Evolutionary conservation across 805 yeast species (phyloP).

Genomic region (Metschnikowia picachoensis): DNA sequence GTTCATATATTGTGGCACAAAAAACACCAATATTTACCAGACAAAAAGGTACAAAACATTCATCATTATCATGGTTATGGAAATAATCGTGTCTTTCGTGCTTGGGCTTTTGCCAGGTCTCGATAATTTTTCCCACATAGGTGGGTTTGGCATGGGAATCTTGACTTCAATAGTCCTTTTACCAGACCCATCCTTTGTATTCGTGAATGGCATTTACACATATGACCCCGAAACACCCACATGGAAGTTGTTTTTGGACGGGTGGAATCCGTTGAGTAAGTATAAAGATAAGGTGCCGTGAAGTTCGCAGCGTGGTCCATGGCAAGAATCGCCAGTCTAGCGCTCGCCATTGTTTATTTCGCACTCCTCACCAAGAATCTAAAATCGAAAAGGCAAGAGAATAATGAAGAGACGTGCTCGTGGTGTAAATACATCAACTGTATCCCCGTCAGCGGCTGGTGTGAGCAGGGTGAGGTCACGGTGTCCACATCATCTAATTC

Average conservation of each 20-base stretch:
- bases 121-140: slow-evolving; percentile 72
- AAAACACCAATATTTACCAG: slow-evolving; percentile 43
- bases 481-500: slow-evolving; percentile 15
- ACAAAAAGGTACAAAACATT: slow-evolving; percentile 45
- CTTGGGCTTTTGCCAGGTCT: slow-evolving; percentile 69
- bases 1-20: slow-evolving; percentile 49
- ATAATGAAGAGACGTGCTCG: slow-evolving; percentile 50
- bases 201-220: slow-evolving; percentile 36
- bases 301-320: slow-evolving; percentile 51
- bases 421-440: slow-evolving; percentile 78
- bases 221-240: slow-evolving; percentile 28
- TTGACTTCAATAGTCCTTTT: slow-evolving; percentile 46
- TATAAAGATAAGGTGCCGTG: slow-evolving; percentile 31
- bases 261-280: slow-evolving; percentile 39
- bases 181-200: slow-evolving; percentile 53
- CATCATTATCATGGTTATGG: slow-evolving; percentile 47
- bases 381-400: slow-evolving; percentile 23
- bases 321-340: slow-evolving; percentile 44
- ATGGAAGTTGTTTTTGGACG: slow-evolving; percentile 30
- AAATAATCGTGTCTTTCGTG: slow-evolving; percentile 55
- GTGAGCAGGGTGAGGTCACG: slow-evolving; percentile 45
- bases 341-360: slow-evolving; percentile 47
- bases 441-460: slow-evolving; percentile 69
- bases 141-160: slow-evolving; percentile 66
- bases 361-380: slow-evolving; percentile 47